Conservation (phyloP, 2,329 filamentous ascomycete genomes). For the Paracorniculantispora psalliotae region DNA sequence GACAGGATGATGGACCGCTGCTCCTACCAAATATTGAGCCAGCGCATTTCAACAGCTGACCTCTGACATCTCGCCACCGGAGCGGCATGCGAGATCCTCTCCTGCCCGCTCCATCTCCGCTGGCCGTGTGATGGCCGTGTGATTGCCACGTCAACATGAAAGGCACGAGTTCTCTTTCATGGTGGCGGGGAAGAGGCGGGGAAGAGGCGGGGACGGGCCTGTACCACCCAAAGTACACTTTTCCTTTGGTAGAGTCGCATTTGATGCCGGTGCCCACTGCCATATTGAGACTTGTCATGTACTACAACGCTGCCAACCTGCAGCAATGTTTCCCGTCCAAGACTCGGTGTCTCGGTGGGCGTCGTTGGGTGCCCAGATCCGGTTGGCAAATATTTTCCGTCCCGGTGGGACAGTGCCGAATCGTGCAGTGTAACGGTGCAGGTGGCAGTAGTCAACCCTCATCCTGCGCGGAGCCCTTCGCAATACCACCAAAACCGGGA, state of each 20-base stretch:
- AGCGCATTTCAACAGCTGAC: neutral
- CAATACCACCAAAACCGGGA: neutral
- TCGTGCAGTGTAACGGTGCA: neutral
- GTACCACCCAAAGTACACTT: neutral
- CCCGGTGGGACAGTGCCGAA: neutral
- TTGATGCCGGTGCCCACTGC: neutral
- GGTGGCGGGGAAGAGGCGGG: neutral
- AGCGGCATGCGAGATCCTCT: conserved; percentile 2
- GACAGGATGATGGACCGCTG: neutral
- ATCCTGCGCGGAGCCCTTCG: neutral
- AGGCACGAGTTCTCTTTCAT: neutral
- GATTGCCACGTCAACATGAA: conserved; percentile 10
- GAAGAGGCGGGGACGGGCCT: neutral
- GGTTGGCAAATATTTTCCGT: neutral
- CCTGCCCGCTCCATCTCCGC: conserved; percentile 7
- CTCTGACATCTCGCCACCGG: neutral
- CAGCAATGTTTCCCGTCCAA: neutral
- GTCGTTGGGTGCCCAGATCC: neutral
- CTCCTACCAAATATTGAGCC: neutral
- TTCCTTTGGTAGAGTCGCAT: neutral
- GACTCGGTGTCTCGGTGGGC: neutral
- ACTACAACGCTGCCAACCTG: neutral
- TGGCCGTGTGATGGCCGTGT: conserved; percentile 8
- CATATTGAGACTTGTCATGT: neutral
- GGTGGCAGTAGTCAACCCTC: neutral